These are phyloP conservation scores for Nicotiana tomentosiformis DNA, from an alignment of 257 asterid species.

Conservation along the genomic window DNA sequence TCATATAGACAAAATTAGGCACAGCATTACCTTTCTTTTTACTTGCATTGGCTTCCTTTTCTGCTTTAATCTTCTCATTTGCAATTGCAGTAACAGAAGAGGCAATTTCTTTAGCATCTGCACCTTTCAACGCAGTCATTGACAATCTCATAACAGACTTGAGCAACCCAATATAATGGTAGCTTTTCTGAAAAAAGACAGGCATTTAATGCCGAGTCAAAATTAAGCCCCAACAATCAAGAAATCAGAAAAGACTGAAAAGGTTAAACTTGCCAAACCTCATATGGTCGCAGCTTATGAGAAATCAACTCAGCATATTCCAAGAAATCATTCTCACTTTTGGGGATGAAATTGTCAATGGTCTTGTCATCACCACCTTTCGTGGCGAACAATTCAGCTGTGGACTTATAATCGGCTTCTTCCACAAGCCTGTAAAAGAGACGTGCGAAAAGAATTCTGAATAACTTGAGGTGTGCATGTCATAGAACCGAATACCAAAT, in stretches of 20 bases:
- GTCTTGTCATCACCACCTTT: conserved; percentile 64
- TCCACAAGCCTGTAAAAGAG: conserved; percentile 71
- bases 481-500: not conserved
- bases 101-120: conserved; percentile 87
- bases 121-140: conserved; percentile 68
- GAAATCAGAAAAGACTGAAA: not conserved
- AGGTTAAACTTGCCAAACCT: conserved; percentile 43
- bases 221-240: not conserved
- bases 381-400: conserved; percentile 75
- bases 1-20: not conserved
- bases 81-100: conserved; percentile 93
- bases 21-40: conserved; percentile 68
- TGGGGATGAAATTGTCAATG: conserved; percentile 86
- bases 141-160: conserved; percentile 88
- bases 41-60: conserved; percentile 84
- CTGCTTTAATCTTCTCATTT: conserved; percentile 91
- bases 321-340: conserved; percentile 64
- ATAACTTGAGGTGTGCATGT: not conserved
- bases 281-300: conserved; percentile 68
- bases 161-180: conserved; percentile 74
- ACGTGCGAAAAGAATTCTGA: not conserved
- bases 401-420: conserved; percentile 91
- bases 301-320: conserved; percentile 86
- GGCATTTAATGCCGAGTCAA: conserved; percentile 3
- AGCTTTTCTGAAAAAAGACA: conserved; percentile 67